Evolutionary conservation across 129 eudicot genomes (phyloP), one percentile per base, ranked within the genome.

Genomic region (Centrapalus pauciflorus): DNA sequence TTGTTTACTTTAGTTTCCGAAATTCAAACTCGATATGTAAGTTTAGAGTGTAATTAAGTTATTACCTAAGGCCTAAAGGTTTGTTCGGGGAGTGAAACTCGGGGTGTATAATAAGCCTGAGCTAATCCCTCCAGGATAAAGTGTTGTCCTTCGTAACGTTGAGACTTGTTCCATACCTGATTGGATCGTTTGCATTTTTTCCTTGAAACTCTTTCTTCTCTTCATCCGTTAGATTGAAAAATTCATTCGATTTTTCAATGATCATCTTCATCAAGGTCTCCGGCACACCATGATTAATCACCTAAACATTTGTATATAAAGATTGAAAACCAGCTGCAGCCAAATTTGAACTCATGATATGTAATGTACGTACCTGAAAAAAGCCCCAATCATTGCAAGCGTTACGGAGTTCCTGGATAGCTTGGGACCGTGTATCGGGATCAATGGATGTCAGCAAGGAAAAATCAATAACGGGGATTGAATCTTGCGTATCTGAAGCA

Each of bases 351-450:
- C 20, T 67, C 38, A 34, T 16, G 25, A 34, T 13, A 12, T 35
- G 67, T 2, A 13, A n/a, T n/a, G 4, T 10, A 48, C n/a, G 34
- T 74, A 87, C 91, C 77, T 76, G 75, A 64, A 85, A 89, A 66
- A 89, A 89, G 28, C 93, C 90, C 96, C 96, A 85, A 11, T 83
- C 83, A 54, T 74, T 79, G 63, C 90, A 85, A 2, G 87, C 93
- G 13, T 45, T 28, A 61, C 72, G 74, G 23, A 85, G 87, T 2
- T 82, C 82, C 3, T 64, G 74, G 76, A 89, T 37, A 20, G 51
- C 55, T 76, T 70, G 71, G 62, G 82, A 82, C 20, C 87, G 87
- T 67, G 59, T 80, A 48, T 74, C 43, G 58, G 81, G 82, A 79
- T 77, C 69, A 27, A 7, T 0, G 2, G 85, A 73, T 16, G 70